Evolutionary conservation across 108 stramenopile genomes (phyloP), one percentile per base, ranked within the genome.

Genomic region (Nitzschia putrida): DNA sequence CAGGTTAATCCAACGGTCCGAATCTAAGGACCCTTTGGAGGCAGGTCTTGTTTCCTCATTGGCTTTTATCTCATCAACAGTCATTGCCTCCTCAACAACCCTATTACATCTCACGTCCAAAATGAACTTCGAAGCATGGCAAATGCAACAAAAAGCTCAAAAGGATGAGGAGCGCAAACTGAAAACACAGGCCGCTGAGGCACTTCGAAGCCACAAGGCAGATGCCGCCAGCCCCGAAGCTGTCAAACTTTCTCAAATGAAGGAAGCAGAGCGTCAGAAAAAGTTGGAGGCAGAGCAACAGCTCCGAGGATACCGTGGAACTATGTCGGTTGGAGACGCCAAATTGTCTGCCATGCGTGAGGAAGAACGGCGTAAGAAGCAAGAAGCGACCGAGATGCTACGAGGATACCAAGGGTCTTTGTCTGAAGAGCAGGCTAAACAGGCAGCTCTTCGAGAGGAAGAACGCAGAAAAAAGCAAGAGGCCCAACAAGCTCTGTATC

Each of bases 341-440:
- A 74, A 74, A 24, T 40, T 74, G 39, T 39, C 65, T 8, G 49
- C 45, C 8, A 29, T 52, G 29, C 53, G 51, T 16, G 73, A 74
- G 47, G 63, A 74, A 41, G 73, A 74, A 49, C 73, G 73, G 23
- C 22, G 65, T 22, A 63, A 74, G 26, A 74, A 74, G 53, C 57
- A 54, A 18, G 57, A 66, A 16, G 73, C 73, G 41, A 65, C 47
- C 10, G 14, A 66, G 12, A 14, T 53, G 22, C 49, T 74, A 5
- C 64, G 57, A 43, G 58, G 58, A 21, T 74, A 74, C 24, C 73
- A 63, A 12, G 63, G 55, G 11, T n/a, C 42, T 14, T 18, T 74
- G 14, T 66, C 73, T 4, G 73, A 74, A 57, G 65, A 74, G 47
- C 65, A 74, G 45, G 64, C 73, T 0, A 66, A 58, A 37, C 64